Base-by-base conservation (phyloP, 495 filamentous ascomycete genomes). In the Xylaria longipes region DNA sequence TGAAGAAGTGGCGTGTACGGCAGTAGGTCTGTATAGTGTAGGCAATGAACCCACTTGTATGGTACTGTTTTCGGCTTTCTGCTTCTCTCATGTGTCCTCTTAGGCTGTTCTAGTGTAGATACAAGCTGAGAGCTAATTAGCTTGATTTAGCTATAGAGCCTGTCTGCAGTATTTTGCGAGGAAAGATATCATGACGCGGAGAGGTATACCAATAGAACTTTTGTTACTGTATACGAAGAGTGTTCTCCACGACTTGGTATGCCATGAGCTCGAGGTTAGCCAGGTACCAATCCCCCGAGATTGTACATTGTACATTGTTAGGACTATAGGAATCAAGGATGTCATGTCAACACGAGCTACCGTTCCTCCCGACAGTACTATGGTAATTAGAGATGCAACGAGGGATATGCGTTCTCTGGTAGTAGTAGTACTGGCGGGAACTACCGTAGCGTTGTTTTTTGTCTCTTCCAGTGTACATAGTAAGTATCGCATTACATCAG, bases 111-210 rank as follows among this genome's bases (percentile, higher is more conserved):
- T 31, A 15, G 11, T 25, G 52, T 56, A 56, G 52, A 17, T 56
- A 56, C 52, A 56, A 31, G 52, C 52, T 4, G 27, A 17, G 58
- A 62, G 60, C 37, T 62, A 62, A 62, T 62, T 62, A 62, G 37
- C 58, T 62, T 22, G 35, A 62, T 43, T 31, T 61, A 39, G 17
- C 33, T 12, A 27, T 57, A 29, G 27, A 20, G 14, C 54, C 15
- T 20, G 15, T 27, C 5, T 31, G 3, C 25, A n/a, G n/a, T n/a
- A n/a, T n/a, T 12, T 11, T 60, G 37, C 11, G n/a, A 27, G 12
- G 37, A 41, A 25, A 43, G 7, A 39, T 15, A 58, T 35, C 54
- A 22, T 29, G 33, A 25, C 12, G 35, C 37, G 22, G 60, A 61
- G 57, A 62, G 37, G 11, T 41, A 41, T 41, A 62, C n/a, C 11